A percentile compares a stretch with the other conserved stretches of the same genome.
Evolutionary conservation across 768 basidiomycete genomes (phyloP).

Genomic region (Cantharellus cinnabarinus): DNA sequence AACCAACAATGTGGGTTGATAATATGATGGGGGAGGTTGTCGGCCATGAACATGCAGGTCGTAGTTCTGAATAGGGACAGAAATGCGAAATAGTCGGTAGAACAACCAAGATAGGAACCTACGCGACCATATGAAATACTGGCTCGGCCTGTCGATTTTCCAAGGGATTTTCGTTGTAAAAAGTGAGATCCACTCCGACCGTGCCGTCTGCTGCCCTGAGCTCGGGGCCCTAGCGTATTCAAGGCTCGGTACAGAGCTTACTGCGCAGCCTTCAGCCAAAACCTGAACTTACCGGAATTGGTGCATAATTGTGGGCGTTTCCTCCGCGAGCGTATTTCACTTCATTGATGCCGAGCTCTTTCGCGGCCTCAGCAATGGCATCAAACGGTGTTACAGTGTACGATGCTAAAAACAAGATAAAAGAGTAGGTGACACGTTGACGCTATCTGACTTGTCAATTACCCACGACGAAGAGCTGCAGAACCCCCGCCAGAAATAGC

Average conservation of each 20-base stretch:
- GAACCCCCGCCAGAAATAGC: conserved; percentile 62
- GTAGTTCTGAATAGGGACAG: background rate
- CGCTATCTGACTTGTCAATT: background rate
- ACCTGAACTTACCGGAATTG: background rate
- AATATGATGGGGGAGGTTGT: background rate
- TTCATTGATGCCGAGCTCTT: conserved; percentile 23
- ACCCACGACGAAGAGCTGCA: conserved; percentile 29
- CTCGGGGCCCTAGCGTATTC: background rate
- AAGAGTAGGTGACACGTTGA: background rate
- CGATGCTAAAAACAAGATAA: conserved; percentile 15
- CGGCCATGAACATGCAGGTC: background rate
- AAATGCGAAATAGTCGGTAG: background rate
- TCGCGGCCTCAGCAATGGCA: conserved; percentile 31
- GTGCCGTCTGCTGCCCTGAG: background rate
- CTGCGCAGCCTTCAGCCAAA: background rate
- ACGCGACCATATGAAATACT: background rate
- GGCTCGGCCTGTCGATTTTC: background rate
- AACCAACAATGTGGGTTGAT: background rate
- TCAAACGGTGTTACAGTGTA: conserved; percentile 47
- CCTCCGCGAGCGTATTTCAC: conserved; percentile 18
- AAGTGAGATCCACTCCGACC: background rate
- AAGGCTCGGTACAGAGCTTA: background rate
- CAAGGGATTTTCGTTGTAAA: background rate
- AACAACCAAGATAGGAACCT: background rate
- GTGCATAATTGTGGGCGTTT: background rate